Base-by-base conservation (phyloP, 2,329 filamentous ascomycete species). In the Fonsecaea multimorphosa region DNA sequence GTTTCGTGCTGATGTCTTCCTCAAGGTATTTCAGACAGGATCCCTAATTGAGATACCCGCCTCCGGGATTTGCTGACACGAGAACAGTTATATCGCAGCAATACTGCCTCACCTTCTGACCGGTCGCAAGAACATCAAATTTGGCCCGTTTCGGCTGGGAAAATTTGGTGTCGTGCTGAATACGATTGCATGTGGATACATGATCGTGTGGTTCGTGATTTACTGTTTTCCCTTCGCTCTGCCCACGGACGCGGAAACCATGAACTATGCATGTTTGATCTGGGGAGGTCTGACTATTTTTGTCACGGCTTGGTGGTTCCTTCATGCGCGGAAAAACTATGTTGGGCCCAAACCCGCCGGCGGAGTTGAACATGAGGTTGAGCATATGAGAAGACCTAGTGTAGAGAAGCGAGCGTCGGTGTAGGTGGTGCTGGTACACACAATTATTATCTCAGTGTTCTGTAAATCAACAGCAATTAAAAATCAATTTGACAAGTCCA, bases 171-270 rank as follows among this genome's bases (percentile, higher is more conserved):
- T 77, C 46, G 66, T 76, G 1, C 72, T 87, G 71, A 87, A 87
- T 69, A 63, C 75, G 11, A 68, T 82, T 3, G 78, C 84, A 6
- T 83, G 85, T 16, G 70, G 82, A 46, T 83, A 86, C 60, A 87
- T 87, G 61, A 72, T 81, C 1, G 76, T 85, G 22, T 87, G 87
- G 69, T 79, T 85, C 60, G 77, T 86, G n/a, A 83, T 88, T 64
- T 88, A 85, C 75, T 87, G 84, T 72, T 87, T 88, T 77, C 85
- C 84, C 0, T 84, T 80, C 66, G 73, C 76, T 0, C 69, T 84
- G 57, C 80, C 82, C 11, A 79, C 81, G 5, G 73, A 78, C 63
- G 80, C 80, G 1, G 72, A 74, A 34, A 78, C 75, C 2, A 86
- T 86, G 84, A 86, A 86, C 70, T 86, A 86, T 71, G 78, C 80